Evolutionary conservation across 2,329 filamentous ascomycete genomes (phyloP).

Genomic region (Colletotrichum truncatum): DNA sequence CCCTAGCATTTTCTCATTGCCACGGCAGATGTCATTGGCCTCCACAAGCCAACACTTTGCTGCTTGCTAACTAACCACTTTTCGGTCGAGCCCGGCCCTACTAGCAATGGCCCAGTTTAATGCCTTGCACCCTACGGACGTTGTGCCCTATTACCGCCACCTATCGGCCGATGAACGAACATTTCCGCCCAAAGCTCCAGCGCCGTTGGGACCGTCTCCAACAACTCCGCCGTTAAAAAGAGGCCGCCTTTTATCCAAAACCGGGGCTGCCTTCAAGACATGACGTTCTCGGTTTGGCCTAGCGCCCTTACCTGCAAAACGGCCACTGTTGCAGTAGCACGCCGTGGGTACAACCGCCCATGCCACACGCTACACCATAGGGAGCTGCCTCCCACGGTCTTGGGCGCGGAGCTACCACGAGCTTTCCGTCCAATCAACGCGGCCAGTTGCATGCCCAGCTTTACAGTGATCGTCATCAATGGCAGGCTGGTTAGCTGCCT

Average conservation of each 20-base stretch:
- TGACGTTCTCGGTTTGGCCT: slow-evolving; percentile 2
- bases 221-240: slow-evolving; percentile 9
- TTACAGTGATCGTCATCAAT: slow-evolving; percentile 17
- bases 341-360: not conserved
- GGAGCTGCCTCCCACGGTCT: slow-evolving; percentile 18
- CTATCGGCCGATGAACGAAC: slow-evolving; percentile 12
- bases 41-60: not conserved
- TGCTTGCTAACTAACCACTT: not conserved
- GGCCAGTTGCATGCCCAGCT: slow-evolving; percentile 19
- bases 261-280: not conserved
- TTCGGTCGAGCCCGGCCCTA: slow-evolving; percentile 10
- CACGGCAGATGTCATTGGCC: slow-evolving; percentile 4
- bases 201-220: slow-evolving; percentile 1
- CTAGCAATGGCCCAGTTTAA: slow-evolving; percentile 7
- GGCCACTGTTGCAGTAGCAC: slow-evolving; percentile 10
- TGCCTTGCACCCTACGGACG: not conserved
- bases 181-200: slow-evolving; percentile 16
- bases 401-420: slow-evolving; percentile 20
- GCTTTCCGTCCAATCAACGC: slow-evolving; percentile 17
- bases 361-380: slow-evolving; percentile 2
- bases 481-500: not conserved
- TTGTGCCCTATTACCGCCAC: not conserved
- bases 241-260: slow-evolving; percentile 15
- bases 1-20: not conserved
- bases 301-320: not conserved